phyloP scores from a whole-genome alignment of 345 rosid species.

The Balakata baccata region DNA sequence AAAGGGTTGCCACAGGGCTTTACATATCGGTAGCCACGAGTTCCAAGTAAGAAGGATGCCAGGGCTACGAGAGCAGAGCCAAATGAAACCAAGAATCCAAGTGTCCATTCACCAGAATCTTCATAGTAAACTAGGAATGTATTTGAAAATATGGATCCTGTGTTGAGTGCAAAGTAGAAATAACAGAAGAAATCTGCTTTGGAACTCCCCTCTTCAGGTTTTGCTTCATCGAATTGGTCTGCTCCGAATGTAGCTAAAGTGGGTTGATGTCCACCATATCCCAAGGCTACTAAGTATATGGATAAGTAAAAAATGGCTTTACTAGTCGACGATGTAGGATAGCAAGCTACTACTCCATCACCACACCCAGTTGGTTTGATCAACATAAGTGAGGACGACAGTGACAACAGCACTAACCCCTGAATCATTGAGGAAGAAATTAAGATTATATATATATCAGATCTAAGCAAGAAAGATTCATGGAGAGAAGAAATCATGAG shows the following conservation, averaged over 20 bases:
- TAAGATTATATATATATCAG: too few species aligned
- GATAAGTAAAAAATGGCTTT: conserved; percentile 57
- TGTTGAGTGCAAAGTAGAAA: conserved; percentile 72
- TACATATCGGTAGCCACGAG: conserved; percentile 43
- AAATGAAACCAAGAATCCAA: conserved; percentile 60
- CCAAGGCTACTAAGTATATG: conserved; percentile 69
- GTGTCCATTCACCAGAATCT: conserved; percentile 61
- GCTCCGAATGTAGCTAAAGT: conserved; percentile 87
- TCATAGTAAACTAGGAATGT: conserved; percentile 69
- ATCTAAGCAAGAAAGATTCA: too few species aligned
- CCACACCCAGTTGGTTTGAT: conserved; percentile 72
- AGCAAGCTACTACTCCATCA: conserved; percentile 42
- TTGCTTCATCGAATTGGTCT: conserved; percentile 60
- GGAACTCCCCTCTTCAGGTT: conserved; percentile 27
- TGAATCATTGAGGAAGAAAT: conserved; percentile 23
- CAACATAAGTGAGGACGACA: conserved; percentile 60
- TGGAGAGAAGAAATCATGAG: too few species aligned
- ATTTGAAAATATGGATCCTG: conserved; percentile 71
- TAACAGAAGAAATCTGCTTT: conserved; percentile 66
- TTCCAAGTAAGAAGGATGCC: conserved; percentile 36
- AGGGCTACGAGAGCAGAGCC: conserved; percentile 57
- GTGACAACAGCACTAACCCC: conserved; percentile 62
- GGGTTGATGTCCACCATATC: conserved; percentile 92
- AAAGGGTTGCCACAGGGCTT: conserved; percentile 67
- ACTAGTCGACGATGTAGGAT: conserved; percentile 39